These are phyloP conservation scores for Camillea tinctor DNA, from an alignment of 2,329 filamentous ascomycete species.

Conservation along the genomic window DNA sequence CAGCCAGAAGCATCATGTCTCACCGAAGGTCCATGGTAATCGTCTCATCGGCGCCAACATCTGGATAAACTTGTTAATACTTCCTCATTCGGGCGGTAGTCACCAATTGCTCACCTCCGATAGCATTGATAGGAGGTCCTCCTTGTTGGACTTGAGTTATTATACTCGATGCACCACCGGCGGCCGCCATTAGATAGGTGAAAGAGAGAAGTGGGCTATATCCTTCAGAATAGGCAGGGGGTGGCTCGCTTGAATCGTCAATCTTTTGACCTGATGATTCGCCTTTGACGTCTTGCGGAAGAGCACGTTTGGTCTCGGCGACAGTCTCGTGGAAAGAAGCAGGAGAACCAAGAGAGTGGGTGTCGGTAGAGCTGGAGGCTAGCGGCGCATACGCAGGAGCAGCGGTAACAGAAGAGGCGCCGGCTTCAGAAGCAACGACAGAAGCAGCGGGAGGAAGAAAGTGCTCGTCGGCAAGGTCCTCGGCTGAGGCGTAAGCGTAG, in stretches of 20 bases:
- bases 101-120: constrained; percentile 64
- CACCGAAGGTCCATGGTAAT: constrained; percentile 94
- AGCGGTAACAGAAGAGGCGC: constrained; percentile 39
- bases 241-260: constrained; percentile 79
- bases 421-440: constrained; percentile 30
- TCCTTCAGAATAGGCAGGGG: constrained; percentile 94
- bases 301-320: constrained; percentile 79
- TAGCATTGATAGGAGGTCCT: constrained; percentile 81
- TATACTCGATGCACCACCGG: constrained; percentile 95
- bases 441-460: constrained; percentile 27
- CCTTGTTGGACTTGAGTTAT: constrained; percentile 98
- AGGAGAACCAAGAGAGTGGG: constrained; percentile 32
- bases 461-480: constrained; percentile 30
- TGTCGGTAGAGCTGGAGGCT: constrained; percentile 38
- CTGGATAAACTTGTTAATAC: constrained; percentile 37
- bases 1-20: constrained; percentile 23
- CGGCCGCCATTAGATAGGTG: constrained; percentile 95
- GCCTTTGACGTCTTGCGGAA: constrained; percentile 79
- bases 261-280: constrained; percentile 68
- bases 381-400: constrained; percentile 57
- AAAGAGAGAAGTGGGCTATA: constrained; percentile 90
- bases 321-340: constrained; percentile 49
- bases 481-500: constrained; percentile 41
- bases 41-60: constrained; percentile 87
- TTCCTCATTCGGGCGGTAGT: not conserved